Evolutionary conservation across 2,329 filamentous ascomycete species (phyloP).

Genomic region (Chaetothyriales sp.): DNA sequence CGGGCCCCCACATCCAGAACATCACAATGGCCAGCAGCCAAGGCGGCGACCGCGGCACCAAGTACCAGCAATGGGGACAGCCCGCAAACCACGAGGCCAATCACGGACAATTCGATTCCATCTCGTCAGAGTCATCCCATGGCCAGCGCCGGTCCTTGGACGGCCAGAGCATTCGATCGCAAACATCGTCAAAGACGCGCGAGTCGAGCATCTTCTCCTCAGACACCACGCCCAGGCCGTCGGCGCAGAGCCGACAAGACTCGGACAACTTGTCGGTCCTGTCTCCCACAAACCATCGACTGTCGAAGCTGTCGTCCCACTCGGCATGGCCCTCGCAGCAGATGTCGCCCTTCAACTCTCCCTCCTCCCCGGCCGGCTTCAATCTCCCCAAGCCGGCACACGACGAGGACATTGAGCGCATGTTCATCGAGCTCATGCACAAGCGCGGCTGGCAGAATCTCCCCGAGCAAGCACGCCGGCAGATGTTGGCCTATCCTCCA

Average conservation of each 20-base stretch:
- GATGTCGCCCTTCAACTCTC: conserved; percentile 34
- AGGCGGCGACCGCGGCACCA: conserved; percentile 53
- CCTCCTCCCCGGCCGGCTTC: conserved; percentile 40
- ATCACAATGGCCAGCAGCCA: conserved; percentile 58
- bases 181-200: conserved; percentile 45
- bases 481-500: conserved; percentile 91
- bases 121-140: conserved; percentile 39
- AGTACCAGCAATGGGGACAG: conserved; percentile 65
- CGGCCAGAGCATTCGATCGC: conserved; percentile 51
- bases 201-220: conserved; percentile 44
- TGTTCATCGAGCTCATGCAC: conserved; percentile 89
- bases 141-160: conserved; percentile 48
- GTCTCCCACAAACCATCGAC: conserved; percentile 27
- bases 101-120: conserved; percentile 51
- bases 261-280: conserved; percentile 21
- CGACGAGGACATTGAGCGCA: conserved; percentile 72
- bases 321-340: conserved; percentile 29
- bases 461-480: conserved; percentile 81
- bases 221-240: conserved; percentile 35
- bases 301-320: conserved; percentile 29
- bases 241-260: conserved; percentile 18
- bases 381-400: conserved; percentile 61
- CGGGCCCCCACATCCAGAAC: conserved; percentile 40
- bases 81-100: conserved; percentile 43
- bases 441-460: conserved; percentile 96